A percentile compares a stretch with the other conserved stretches of the same genome.
Conservation (phyloP, 106 monocot genomes). For the Agapanthus africanus region DNA sequence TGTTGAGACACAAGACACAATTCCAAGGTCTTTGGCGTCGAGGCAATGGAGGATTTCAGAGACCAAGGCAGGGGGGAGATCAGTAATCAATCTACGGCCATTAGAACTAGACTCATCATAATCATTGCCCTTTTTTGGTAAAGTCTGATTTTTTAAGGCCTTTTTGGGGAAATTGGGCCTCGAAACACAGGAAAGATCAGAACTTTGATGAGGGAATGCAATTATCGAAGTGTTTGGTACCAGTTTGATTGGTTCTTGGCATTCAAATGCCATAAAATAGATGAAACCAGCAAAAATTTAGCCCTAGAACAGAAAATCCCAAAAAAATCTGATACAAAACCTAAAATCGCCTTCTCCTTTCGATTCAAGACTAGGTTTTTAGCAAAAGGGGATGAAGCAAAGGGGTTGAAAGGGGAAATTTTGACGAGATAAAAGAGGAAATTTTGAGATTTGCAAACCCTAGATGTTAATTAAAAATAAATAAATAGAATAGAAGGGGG, state of each 20-base stretch:
- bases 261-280: conserved; percentile 16
- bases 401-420: background rate
- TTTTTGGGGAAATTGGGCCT: conserved; percentile 3
- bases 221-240: background rate
- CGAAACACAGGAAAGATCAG: conserved; percentile 8
- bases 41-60: conserved; percentile 64
- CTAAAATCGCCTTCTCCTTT: background rate
- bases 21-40: conserved; percentile 69
- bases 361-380: background rate
- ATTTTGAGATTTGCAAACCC: background rate
- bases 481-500: background rate
- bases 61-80: conserved; percentile 57
- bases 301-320: background rate
- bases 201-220: background rate
- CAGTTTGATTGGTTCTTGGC: conserved; percentile 4
- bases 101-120: background rate
- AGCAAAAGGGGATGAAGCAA: background rate
- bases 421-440: background rate
- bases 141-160: background rate
- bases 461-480: background rate
- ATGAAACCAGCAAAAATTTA: background rate
- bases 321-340: background rate
- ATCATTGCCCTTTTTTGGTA: too few species aligned
- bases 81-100: conserved; percentile 37
- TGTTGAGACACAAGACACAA: conserved; percentile 71